Evolutionary conservation across 2,329 filamentous ascomycete genomes (phyloP).

Genomic region (Daldinia eschscholtzii): DNA sequence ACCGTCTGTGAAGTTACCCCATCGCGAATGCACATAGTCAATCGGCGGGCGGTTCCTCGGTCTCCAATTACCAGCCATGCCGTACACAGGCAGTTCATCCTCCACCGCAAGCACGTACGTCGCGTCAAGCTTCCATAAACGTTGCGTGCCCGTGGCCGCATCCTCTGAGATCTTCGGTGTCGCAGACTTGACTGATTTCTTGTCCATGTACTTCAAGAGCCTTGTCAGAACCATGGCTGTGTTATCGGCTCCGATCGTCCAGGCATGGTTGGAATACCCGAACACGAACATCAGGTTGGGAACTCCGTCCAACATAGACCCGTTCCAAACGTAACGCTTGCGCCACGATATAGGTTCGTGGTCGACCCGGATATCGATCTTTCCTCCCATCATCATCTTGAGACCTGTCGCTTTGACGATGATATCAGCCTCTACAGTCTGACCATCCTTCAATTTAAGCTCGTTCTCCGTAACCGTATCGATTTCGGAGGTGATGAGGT

Average conservation of each 20-base stretch:
- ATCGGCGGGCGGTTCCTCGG: constrained; percentile 16
- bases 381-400: constrained; percentile 66
- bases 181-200: constrained; percentile 57
- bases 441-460: constrained; percentile 59
- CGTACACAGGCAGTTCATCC: constrained; percentile 28
- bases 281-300: constrained; percentile 71
- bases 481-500: constrained; percentile 62
- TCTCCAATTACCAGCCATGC: constrained; percentile 23
- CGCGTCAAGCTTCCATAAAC: constrained; percentile 1
- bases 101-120: constrained; percentile 42
- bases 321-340: constrained; percentile 53
- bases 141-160: not conserved
- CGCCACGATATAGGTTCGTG: constrained; percentile 46
- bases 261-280: constrained; percentile 71
- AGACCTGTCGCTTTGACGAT: constrained; percentile 76
- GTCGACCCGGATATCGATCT: constrained; percentile 65
- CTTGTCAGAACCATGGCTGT: constrained; percentile 63
- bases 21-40: constrained; percentile 17
- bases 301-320: constrained; percentile 62
- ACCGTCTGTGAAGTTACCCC: constrained; percentile 8
- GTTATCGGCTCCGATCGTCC: constrained; percentile 72
- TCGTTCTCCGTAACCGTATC: constrained; percentile 47
- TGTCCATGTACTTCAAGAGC: constrained; percentile 63
- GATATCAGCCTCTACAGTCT: constrained; percentile 66
- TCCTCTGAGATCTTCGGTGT: constrained; percentile 55